Percentiles rank a stretch among this genome's conserved stretches.
Evolutionary conservation across 164 flowering plant genomes (phyloP).

Genomic region (Cinnamomum micranthum): DNA sequence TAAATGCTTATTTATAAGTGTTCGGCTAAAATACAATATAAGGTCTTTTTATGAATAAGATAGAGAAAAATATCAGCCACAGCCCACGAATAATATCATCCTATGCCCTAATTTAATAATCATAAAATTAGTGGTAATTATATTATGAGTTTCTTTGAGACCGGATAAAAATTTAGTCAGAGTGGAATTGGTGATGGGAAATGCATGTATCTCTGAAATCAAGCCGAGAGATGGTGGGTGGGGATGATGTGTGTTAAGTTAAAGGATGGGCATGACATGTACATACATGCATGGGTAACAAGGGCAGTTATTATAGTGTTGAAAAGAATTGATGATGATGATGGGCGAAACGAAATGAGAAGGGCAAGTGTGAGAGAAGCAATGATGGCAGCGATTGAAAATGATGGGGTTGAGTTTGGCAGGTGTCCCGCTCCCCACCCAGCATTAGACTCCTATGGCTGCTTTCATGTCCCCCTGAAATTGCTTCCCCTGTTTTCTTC

Average conservation of each 20-base stretch:
- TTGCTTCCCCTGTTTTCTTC: slow-evolving; percentile 25
- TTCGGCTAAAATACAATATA: too few relatives aligned
- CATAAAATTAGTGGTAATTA: too few relatives aligned
- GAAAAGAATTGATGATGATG: neutral
- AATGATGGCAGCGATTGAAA: slow-evolving; percentile 1
- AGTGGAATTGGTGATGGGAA: neutral
- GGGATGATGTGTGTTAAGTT: neutral
- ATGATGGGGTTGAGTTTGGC: slow-evolving; percentile 15
- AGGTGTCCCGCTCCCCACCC: slow-evolving; percentile 21
- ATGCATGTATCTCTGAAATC: neutral
- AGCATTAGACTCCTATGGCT: slow-evolving; percentile 27
- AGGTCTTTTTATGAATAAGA: too few relatives aligned
- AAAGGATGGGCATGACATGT: neutral
- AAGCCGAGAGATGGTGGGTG: neutral
- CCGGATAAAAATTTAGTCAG: too few relatives aligned
- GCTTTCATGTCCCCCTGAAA: slow-evolving; percentile 54
- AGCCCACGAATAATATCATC: too few relatives aligned
- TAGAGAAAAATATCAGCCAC: too few relatives aligned
- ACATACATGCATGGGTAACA: neutral
- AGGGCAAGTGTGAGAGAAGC: neutral
- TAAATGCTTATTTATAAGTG: too few relatives aligned
- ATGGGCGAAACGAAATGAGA: neutral
- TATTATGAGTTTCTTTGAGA: too few relatives aligned
- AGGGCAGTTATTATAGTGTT: neutral
- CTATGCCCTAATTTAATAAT: too few relatives aligned